Evolutionary conservation across 371 early-diverging fungal genomes (phyloP).

Genomic region (Mucor racemosus): DNA sequence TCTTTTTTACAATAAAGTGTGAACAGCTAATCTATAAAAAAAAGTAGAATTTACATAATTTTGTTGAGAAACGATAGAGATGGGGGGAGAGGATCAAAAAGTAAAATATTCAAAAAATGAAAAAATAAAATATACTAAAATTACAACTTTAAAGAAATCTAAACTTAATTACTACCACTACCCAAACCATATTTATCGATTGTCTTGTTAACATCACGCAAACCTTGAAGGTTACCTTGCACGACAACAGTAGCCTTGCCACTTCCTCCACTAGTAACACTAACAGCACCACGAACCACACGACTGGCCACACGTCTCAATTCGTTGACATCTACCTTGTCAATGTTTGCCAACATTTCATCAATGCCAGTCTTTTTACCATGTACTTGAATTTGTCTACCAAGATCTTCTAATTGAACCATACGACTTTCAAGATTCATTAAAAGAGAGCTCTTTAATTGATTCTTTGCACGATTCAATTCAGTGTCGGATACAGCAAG

Average conservation of each 20-base stretch:
- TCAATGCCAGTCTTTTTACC: constrained; percentile 76
- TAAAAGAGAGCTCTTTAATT: constrained; percentile 87
- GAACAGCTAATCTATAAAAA: background rate
- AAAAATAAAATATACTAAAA: background rate
- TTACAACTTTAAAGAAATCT: background rate
- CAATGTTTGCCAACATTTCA: constrained; percentile 80
- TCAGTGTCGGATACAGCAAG: constrained; percentile 62
- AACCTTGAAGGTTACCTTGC: constrained; percentile 55
- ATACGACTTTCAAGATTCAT: constrained; percentile 93
- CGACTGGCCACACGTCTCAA: constrained; percentile 70
- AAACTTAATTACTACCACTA: constrained; percentile 15
- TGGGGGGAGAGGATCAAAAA: background rate
- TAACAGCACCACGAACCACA: constrained; percentile 62
- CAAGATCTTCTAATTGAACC: constrained; percentile 95
- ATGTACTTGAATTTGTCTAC: constrained; percentile 87
- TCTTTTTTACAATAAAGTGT: background rate
- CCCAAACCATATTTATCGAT: constrained; percentile 41
- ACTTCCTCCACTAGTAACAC: constrained; percentile 57
- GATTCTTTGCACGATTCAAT: constrained; percentile 92
- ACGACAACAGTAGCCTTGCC: constrained; percentile 62
- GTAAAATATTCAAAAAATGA: background rate
- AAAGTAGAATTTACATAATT: background rate
- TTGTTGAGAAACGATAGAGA: background rate
- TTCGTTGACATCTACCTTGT: constrained; percentile 72
- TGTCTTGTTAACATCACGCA: constrained; percentile 42